Percentiles rank a stretch among this genome's conserved stretches.
phyloP scores from a whole-genome alignment of 768 basidiomycete genomes.

The Kwoniella sp. region DNA sequence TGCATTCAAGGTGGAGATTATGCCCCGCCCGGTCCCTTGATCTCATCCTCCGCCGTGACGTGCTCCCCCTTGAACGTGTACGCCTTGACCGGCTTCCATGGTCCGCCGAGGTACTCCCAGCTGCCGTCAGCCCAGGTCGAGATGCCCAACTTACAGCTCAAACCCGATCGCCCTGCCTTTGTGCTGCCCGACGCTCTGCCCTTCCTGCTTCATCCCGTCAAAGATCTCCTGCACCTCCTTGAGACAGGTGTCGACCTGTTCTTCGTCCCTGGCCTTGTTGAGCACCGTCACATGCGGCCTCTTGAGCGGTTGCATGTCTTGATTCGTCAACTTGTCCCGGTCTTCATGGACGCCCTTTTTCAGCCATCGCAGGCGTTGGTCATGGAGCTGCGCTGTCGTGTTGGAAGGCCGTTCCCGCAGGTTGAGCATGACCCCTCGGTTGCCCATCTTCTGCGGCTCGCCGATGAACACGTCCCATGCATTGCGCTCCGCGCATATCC shows the following conservation, averaged over 20 bases:
- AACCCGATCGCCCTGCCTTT: conserved; percentile 33
- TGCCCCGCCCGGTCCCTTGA: too few species aligned
- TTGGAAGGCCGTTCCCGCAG: conserved; percentile 26
- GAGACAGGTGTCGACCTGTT: conserved; percentile 35
- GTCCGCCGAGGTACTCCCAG: conserved; percentile 41
- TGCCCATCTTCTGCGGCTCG: conserved; percentile 35
- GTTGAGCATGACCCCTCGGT: conserved; percentile 29
- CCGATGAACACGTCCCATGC: conserved; percentile 36
- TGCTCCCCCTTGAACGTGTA: conserved; percentile 24
- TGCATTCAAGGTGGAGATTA: too few species aligned
- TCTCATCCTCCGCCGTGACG: neutral
- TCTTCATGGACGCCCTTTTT: conserved; percentile 19
- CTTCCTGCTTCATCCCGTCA: conserved; percentile 21
- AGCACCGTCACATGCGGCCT: conserved; percentile 38
- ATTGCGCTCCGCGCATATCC: conserved; percentile 12
- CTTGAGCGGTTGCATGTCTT: conserved; percentile 27
- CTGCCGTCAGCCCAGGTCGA: neutral
- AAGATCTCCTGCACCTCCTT: conserved; percentile 31
- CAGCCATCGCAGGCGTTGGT: conserved; percentile 15
- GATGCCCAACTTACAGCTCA: conserved; percentile 32
- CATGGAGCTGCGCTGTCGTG: conserved; percentile 25
- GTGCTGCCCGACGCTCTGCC: conserved; percentile 22
- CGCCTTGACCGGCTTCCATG: conserved; percentile 33
- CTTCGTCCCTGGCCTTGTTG: conserved; percentile 36
- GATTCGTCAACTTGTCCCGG: conserved; percentile 30